phyloP scores from a whole-genome alignment of 2,329 filamentous ascomycete species.

The Xenoacremonium recifei region DNA sequence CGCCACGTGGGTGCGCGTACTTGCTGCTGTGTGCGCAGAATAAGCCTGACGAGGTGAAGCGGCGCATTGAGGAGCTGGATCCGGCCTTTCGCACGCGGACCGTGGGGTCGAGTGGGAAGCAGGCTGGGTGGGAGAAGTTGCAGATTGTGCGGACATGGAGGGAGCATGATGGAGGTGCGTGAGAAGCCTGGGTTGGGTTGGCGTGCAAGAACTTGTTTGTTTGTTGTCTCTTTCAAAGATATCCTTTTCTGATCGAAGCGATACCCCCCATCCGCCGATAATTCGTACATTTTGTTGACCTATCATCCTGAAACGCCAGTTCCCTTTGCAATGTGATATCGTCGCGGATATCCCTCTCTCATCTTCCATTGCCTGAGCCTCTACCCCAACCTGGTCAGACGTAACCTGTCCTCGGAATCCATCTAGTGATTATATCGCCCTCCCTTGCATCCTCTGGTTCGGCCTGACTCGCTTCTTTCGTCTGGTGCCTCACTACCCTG shows the following conservation, averaged over 20 bases:
- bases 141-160: slow-evolving; percentile 86
- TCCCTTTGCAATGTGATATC: slow-evolving; percentile 29
- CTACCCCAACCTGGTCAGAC: not conserved
- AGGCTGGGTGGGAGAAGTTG: slow-evolving; percentile 92
- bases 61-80: slow-evolving; percentile 53
- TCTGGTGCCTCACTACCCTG: too few relatives aligned
- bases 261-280: slow-evolving; percentile 27
- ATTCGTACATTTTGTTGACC: slow-evolving; percentile 29
- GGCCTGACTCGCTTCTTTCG: too few relatives aligned
- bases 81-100: slow-evolving; percentile 69
- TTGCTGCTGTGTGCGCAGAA: slow-evolving; percentile 90
- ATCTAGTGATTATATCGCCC: not conserved
- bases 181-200: slow-evolving; percentile 1
- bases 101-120: slow-evolving; percentile 79
- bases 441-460: too few relatives aligned
- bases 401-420: not conserved
- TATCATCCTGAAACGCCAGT: slow-evolving; percentile 35
- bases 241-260: slow-evolving; percentile 27
- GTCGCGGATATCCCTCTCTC: slow-evolving; percentile 15
- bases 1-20: slow-evolving; percentile 75
- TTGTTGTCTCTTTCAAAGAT: too few relatives aligned
- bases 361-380: not conserved
- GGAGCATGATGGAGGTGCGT: slow-evolving; percentile 24
- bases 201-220: slow-evolving; percentile 27
- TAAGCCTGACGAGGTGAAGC: slow-evolving; percentile 71